Conservation (phyloP, 1,284 basidiomycete genomes). For the Tremellales sp. region DNA sequence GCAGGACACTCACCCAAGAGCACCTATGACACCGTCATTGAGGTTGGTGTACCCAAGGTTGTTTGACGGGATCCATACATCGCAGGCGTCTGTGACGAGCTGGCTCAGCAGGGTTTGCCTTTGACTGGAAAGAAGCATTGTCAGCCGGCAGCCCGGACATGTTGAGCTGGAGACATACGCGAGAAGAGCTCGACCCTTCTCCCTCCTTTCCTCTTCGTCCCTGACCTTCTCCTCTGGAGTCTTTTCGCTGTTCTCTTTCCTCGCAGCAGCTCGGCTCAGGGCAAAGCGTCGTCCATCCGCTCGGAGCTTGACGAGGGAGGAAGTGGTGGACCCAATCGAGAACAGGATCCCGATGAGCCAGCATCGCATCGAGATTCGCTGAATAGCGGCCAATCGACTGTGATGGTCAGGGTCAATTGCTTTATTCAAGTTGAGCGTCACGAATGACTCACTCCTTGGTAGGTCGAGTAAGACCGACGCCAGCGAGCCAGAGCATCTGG, state of each 20-base stretch:
- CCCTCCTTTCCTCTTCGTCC: constrained; percentile 39
- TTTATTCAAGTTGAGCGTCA: background rate
- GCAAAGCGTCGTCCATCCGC: constrained; percentile 43
- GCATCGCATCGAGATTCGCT: constrained; percentile 73
- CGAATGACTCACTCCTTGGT: constrained; percentile 40
- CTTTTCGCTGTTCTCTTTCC: constrained; percentile 30
- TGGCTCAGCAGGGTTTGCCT: constrained; percentile 44
- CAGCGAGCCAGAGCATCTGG: constrained; percentile 75
- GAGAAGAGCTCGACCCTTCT: constrained; percentile 43
- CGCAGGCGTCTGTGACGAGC: constrained; percentile 44
- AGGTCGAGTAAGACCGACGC: constrained; percentile 65
- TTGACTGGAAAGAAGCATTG: constrained; percentile 32
- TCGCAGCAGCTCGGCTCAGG: constrained; percentile 30
- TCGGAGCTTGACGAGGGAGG: constrained; percentile 46
- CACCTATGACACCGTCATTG: constrained; percentile 80
- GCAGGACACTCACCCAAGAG: constrained; percentile 63
- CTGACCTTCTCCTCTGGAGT: constrained; percentile 24
- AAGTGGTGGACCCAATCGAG: constrained; percentile 59
- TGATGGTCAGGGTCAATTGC: constrained; percentile 36
- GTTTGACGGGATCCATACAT: constrained; percentile 80
- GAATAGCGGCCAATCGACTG: constrained; percentile 62
- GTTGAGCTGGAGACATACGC: constrained; percentile 23
- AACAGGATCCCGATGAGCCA: constrained; percentile 87
- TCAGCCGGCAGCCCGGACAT: background rate
- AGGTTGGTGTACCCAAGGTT: constrained; percentile 71